These are phyloP conservation scores for Podaxis sp. DNA, from an alignment of 768 basidiomycete genomes.

Conservation along the genomic window DNA sequence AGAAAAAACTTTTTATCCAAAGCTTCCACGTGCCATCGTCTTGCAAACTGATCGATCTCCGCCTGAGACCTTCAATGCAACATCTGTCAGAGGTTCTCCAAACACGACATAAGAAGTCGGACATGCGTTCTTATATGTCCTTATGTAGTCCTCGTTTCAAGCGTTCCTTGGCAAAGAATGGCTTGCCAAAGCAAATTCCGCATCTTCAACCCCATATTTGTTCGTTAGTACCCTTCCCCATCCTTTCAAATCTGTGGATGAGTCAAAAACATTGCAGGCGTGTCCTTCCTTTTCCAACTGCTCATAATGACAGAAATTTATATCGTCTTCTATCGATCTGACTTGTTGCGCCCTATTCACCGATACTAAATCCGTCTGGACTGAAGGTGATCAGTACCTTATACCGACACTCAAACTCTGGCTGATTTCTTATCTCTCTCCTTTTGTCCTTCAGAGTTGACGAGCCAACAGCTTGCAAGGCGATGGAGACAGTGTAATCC, in stretches of 20 bases:
- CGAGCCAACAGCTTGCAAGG: conserved; percentile 58
- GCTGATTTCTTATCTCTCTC: conserved; percentile 16
- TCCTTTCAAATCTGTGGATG: background rate
- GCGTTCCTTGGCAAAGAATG: conserved; percentile 67
- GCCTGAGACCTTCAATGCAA: background rate
- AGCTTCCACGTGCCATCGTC: background rate
- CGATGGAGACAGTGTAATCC: conserved; percentile 69
- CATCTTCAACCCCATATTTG: conserved; percentile 66
- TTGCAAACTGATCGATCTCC: background rate
- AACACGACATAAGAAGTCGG: background rate
- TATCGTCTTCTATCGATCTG: conserved; percentile 52
- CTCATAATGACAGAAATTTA: conserved; percentile 56
- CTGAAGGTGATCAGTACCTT: conserved; percentile 52
- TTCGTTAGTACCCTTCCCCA: conserved; percentile 49
- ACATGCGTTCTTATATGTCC: background rate
- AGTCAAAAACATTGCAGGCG: conserved; percentile 12
- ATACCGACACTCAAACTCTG: conserved; percentile 6
- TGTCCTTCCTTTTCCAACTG: conserved; percentile 1
- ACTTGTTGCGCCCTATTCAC: conserved; percentile 65
- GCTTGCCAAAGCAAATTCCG: conserved; percentile 65
- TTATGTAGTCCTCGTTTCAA: conserved; percentile 53
- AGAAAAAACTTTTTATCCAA: background rate
- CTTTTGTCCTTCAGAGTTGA: conserved; percentile 36
- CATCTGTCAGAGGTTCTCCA: conserved; percentile 9
- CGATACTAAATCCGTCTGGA: conserved; percentile 75